These are phyloP conservation scores for Crithidia expoeki DNA, from an alignment of 208 protist genomes.

Conservation along the genomic window DNA sequence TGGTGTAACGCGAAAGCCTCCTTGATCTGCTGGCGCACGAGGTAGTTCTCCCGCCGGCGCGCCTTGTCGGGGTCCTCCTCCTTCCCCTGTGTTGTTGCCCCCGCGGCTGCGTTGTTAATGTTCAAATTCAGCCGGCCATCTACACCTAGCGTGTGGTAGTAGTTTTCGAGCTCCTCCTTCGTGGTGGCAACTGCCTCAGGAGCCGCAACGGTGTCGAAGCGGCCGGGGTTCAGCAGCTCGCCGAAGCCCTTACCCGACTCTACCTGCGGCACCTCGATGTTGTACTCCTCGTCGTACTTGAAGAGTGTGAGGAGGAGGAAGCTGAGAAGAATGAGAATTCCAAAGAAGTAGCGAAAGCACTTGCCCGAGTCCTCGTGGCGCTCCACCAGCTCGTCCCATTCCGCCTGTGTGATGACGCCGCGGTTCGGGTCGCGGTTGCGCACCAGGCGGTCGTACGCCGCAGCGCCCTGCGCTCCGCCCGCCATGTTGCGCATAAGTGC, in stretches of 20 bases:
- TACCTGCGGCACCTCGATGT: slow-evolving; percentile 82
- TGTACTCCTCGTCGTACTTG: slow-evolving; percentile 90
- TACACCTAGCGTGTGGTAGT: slow-evolving; percentile 78
- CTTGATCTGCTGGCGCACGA: slow-evolving; percentile 74
- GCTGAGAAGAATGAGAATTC: slow-evolving; percentile 47
- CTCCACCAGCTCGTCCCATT: slow-evolving; percentile 83
- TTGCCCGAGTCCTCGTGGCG: slow-evolving; percentile 77
- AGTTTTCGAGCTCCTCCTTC: slow-evolving; percentile 58
- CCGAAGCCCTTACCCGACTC: slow-evolving; percentile 78
- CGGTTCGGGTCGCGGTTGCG: slow-evolving; percentile 60
- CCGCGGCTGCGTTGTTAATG: background rate
- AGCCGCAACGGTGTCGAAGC: slow-evolving; percentile 5
- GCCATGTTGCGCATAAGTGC: slow-evolving; percentile 27
- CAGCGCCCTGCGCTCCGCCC: slow-evolving; percentile 1
- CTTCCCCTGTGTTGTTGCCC: background rate
- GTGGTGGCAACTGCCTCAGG: slow-evolving; percentile 5
- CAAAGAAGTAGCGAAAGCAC: slow-evolving; percentile 70
- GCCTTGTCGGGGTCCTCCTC: slow-evolving; percentile 57
- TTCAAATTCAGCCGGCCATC: slow-evolving; percentile 49
- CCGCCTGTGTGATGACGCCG: slow-evolving; percentile 74
- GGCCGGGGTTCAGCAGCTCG: slow-evolving; percentile 41
- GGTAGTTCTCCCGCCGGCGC: slow-evolving; percentile 77
- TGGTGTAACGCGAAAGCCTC: slow-evolving; percentile 66
- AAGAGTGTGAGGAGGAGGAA: slow-evolving; percentile 57
- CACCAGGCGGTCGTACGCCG: slow-evolving; percentile 21